A percentile compares a stretch with the other conserved stretches of the same genome.
Conservation (phyloP, 108 stramenopile species). For the Poteriospumella lacustris region DNA sequence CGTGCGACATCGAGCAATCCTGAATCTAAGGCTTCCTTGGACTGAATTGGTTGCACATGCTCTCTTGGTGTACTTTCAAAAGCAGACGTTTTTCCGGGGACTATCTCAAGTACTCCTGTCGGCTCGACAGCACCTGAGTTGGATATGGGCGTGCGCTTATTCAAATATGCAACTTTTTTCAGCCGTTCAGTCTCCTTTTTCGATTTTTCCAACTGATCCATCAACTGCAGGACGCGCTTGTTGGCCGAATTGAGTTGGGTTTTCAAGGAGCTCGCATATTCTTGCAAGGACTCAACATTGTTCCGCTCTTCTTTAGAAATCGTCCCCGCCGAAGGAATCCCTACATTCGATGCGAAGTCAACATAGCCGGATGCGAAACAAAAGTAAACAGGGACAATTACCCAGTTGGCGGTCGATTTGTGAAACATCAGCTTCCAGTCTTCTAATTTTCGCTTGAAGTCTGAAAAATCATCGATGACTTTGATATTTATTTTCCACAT, state of each 20-base stretch:
- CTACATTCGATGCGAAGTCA: not conserved
- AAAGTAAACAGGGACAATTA: not conserved
- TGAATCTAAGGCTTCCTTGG: too few species aligned
- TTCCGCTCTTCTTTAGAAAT: not conserved
- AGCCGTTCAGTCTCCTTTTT: not conserved
- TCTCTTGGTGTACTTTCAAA: too few species aligned
- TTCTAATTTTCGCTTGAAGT: slow-evolving; percentile 3
- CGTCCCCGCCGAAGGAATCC: not conserved
- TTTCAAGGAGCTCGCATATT: not conserved
- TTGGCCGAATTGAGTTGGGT: not conserved
- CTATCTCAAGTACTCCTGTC: not conserved
- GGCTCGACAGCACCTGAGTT: too few species aligned
- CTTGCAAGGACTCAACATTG: not conserved
- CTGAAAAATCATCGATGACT: not conserved
- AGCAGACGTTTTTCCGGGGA: too few species aligned
- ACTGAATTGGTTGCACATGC: too few species aligned
- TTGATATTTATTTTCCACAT: not conserved
- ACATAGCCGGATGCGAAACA: not conserved
- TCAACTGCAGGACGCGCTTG: not conserved
- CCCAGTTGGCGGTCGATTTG: not conserved
- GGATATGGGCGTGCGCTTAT: not conserved
- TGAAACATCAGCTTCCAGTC: not conserved
- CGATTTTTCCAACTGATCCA: not conserved
- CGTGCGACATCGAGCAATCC: too few species aligned
- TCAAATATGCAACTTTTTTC: not conserved